Conservation (phyloP, 2,329 filamentous ascomycete genomes). For the Ceratocystis cubensis region DNA sequence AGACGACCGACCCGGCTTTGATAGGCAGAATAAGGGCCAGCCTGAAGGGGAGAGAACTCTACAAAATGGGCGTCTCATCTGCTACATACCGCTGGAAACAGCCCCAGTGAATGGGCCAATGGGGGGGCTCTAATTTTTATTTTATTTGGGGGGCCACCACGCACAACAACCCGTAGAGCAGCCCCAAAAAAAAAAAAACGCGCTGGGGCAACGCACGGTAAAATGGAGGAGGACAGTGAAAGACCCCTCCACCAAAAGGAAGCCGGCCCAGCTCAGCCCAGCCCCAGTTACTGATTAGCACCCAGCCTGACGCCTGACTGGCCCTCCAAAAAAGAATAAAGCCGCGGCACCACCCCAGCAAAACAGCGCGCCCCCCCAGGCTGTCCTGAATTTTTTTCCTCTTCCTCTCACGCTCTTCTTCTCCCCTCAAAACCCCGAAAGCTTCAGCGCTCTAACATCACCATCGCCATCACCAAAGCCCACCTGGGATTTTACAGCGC, state of each 20-base stretch:
- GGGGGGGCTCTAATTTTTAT: neutral
- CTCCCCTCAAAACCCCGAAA: slow-evolving; percentile 3
- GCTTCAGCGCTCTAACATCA: slow-evolving; percentile 15
- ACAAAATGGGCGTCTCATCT: neutral
- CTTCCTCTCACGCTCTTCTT: slow-evolving; percentile 17
- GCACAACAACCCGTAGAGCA: neutral
- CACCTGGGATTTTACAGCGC: too few species aligned
- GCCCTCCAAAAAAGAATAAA: slow-evolving; percentile 21
- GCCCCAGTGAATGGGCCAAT: neutral
- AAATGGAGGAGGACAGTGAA: neutral
- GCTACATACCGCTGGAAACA: neutral
- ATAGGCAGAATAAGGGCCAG: neutral
- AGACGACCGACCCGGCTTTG: neutral
- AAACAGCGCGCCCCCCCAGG: slow-evolving; percentile 17
- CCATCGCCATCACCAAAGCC: slow-evolving; percentile 9
- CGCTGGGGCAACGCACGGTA: neutral
- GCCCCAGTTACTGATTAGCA: slow-evolving; percentile 20
- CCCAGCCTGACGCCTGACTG: slow-evolving; percentile 13
- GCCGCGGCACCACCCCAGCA: slow-evolving; percentile 18
- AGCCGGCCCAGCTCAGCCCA: slow-evolving; percentile 6
- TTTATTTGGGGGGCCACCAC: neutral
- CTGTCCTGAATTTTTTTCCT: slow-evolving; percentile 17
- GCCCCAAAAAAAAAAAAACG: too few species aligned
- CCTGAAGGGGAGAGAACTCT: neutral
- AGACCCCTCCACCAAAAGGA: too few species aligned